Base-by-base conservation (phyloP, 179 eudicot species). In the Vitellaria paradoxa region DNA sequence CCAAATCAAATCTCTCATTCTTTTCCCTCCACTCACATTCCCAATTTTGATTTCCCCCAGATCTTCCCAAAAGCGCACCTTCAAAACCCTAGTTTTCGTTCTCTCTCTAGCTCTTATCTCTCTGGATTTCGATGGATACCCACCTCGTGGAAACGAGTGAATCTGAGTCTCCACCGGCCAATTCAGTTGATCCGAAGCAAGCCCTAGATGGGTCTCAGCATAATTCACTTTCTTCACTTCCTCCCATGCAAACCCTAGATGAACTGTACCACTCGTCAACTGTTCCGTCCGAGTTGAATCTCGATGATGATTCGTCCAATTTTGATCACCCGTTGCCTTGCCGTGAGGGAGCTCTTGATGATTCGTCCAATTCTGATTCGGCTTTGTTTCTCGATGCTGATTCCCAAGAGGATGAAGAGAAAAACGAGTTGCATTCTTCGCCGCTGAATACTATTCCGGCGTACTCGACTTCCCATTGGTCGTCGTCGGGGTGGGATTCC, bases 241-340 rank as follows among this genome's bases (percentile, higher is more conserved):
- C 56, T 24, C 68, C 68, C 7, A 24, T 9, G 18, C 73, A 70
- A 70, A 70, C 60, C 73, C 60, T 70, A 23, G 60, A 21, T 30
- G 9, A 24, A 49, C 73, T 24, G 59, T n/a, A 11, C 60, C 23
- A 49, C 55, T 70, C 73, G 2, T 20, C 45, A 24, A 37, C 66
- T 4, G 37, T 9, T 7, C 37, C 40, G 30, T 12, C 66, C 12
- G 75, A 72, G 11, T 17, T 12, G 75, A 72, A 37, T 9, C 4
- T 24, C 15, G 26, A 59, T 59, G 61, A 30, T 18, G 47, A 10
- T 5, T 55, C 55, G 55, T 50, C 20, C 15, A 57, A 57, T 57
- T 57, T 57, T 1, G 62, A 57, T n/a, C 9, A 17, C 24, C 14
- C 56, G 1, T 57, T 50, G 18, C 49, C 46, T 15, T 53, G 20